Conservation (phyloP, 2,329 filamentous ascomycete genomes). For the Cercospora sesami region DNA sequence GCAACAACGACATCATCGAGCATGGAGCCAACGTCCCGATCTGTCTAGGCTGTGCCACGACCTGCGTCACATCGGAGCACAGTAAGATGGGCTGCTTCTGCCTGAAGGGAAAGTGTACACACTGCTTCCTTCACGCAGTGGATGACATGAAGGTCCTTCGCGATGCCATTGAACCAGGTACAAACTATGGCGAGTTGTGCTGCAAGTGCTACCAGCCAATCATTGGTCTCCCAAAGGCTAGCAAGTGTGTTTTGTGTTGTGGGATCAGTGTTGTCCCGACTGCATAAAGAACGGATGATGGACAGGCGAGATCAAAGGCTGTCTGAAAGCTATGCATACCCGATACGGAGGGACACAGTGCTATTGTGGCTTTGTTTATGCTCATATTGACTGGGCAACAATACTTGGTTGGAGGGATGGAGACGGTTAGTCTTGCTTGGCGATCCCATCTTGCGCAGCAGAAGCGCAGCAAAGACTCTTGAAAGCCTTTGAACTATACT, state of each 20-base stretch:
- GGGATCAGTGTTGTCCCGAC: not conserved
- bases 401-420: not conserved
- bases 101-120: not conserved
- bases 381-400: not conserved
- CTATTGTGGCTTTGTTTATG: not conserved
- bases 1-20: not conserved
- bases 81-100: not conserved
- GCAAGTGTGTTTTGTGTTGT: not conserved
- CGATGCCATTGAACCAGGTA: not conserved
- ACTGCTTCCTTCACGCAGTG: not conserved
- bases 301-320: not conserved
- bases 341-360: not conserved
- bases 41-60: not conserved
- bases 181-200: not conserved
- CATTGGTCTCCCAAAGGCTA: not conserved
- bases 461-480: not conserved
- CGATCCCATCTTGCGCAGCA: not conserved
- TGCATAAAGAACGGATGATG: not conserved
- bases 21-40: not conserved
- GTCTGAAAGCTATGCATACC: not conserved
- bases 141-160: not conserved
- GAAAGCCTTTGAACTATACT: not conserved
- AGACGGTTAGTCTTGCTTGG: not conserved
- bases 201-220: not conserved
- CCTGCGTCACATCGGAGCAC: not conserved